Base-by-base conservation (phyloP, 352 stramenopile species). In the Pythium apleroticum region DNA sequence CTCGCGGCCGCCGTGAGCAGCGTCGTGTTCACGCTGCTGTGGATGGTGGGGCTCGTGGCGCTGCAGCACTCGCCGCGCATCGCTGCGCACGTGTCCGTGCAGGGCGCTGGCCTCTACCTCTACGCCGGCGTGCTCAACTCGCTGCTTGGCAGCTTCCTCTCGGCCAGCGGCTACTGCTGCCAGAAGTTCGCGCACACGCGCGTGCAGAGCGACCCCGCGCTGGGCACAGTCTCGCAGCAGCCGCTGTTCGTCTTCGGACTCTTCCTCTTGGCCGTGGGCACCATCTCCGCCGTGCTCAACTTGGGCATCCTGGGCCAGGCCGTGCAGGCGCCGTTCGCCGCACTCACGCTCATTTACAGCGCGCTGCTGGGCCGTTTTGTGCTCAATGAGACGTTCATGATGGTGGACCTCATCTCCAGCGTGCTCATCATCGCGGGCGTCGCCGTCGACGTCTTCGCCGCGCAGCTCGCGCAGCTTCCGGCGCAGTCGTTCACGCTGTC, bases 281-380 rank as follows among this genome's bases (percentile, higher is more conserved):
- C 84, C 39, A 68, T 89, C 55, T 92, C 84, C 6, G 84, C 84
- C 6, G 75, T 92, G 19, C 48, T 88, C 28, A 92, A 92, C 64
- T 70, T 92, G 19, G 79, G 80, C 3, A 88, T 90, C 56, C 78
- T 92, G 24, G 84, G 84, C 4, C 84, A 92, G 55, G 84, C 84
- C 11, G 81, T 92, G 30, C 84, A 92, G 35, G 84, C 84, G 14
- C 84, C 84, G n/a, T 92, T 92, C 35, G 84, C 84, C 12, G 84
- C 84, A 28, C 81, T 92, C 45, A 92, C 84, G 31, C 76, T 92
- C 54, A 89, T 92, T 61, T 90, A 92, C 72, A 92, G 80, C 35
- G 84, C 84, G 24, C 45, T 90, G 25, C 75, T 92, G 20, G 84
- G 81, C 25, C 75, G 73, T 30, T 88, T 88, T 56, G 84, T 90